Conservation (phyloP, 208 protist species). For the Zelonia costaricensis region DNA sequence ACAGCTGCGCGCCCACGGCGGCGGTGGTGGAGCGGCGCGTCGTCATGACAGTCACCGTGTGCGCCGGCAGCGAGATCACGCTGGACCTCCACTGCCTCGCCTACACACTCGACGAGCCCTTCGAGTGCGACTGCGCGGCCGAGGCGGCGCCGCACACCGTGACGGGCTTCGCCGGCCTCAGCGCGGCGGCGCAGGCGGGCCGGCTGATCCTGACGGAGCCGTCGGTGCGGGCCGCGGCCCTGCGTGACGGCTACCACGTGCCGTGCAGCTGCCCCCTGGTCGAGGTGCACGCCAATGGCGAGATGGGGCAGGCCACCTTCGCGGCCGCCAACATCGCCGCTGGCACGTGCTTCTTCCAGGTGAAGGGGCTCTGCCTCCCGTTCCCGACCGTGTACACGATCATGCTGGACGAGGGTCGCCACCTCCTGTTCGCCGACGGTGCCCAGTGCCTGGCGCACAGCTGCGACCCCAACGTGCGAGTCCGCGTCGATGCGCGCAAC, state of each 20-base stretch:
- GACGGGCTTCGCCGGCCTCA: conserved; percentile 51
- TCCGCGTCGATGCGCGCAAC: conserved; percentile 65
- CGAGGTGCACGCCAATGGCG: conserved; percentile 48
- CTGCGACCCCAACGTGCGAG: conserved; percentile 76
- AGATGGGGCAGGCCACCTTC: conserved; percentile 66
- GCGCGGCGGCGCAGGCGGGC: conserved; percentile 25
- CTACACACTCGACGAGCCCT: conserved; percentile 52
- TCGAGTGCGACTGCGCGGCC: conserved; percentile 50
- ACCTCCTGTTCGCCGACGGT: conserved; percentile 75
- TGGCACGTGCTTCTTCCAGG: conserved; percentile 57
- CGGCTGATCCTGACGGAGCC: conserved; percentile 52
- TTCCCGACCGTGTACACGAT: conserved; percentile 76
- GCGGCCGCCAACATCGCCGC: conserved; percentile 45
- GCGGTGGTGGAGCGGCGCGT: conserved; percentile 59
- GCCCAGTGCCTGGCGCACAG: conserved; percentile 84
- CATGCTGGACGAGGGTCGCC: conserved; percentile 53
- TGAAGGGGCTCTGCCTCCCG: conserved; percentile 64
- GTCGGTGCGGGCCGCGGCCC: conserved; percentile 47
- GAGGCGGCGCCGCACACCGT: conserved; percentile 36
- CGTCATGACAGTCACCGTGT: conserved; percentile 58
- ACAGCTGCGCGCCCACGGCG: conserved; percentile 70
- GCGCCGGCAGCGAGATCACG: conserved; percentile 58
- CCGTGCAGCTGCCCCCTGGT: conserved; percentile 49
- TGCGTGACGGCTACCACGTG: conserved; percentile 47
- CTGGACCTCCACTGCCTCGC: conserved; percentile 69